A percentile compares a stretch with the other conserved stretches of the same genome.
phyloP scores from a whole-genome alignment of 2,329 filamentous ascomycete genomes.

The Sordariomycetes sp. region DNA sequence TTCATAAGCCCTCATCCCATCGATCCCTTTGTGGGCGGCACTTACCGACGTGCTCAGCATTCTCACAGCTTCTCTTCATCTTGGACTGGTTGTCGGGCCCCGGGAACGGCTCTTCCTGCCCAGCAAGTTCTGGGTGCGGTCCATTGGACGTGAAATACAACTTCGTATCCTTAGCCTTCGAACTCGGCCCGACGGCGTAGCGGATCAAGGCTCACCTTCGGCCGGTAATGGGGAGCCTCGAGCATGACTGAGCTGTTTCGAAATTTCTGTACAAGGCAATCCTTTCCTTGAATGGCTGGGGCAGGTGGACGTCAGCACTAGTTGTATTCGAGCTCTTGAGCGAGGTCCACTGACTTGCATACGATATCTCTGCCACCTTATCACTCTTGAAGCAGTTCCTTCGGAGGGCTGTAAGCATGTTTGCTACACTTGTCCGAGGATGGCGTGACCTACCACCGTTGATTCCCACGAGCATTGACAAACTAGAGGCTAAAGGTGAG shows the following conservation, averaged over 20 bases:
- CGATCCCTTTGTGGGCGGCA: constrained; percentile 10
- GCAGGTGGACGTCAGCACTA: constrained; percentile 9
- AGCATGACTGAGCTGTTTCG: constrained; percentile 95
- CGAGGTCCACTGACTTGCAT: constrained; percentile 62
- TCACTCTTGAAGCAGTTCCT: constrained; percentile 76
- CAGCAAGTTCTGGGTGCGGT: constrained; percentile 41
- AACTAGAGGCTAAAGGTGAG: constrained; percentile 42
- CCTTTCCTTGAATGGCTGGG: constrained; percentile 79
- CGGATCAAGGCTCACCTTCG: constrained; percentile 49
- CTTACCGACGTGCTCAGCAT: constrained; percentile 73
- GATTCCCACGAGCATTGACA: constrained; percentile 57
- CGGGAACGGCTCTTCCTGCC: constrained; percentile 67
- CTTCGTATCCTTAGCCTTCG: background rate
- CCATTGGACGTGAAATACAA: constrained; percentile 41
- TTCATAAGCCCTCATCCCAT: background rate
- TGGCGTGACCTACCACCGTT: constrained; percentile 46
- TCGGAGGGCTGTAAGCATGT: constrained; percentile 1
- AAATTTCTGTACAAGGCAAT: constrained; percentile 88
- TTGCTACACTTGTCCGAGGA: background rate
- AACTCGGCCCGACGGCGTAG: background rate
- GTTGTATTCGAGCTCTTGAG: background rate
- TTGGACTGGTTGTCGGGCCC: constrained; percentile 76
- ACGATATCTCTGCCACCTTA: constrained; percentile 84
- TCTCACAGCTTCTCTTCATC: constrained; percentile 78
- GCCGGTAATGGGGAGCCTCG: constrained; percentile 69